These are phyloP conservation scores for Neospora caninum DNA, from an alignment of 169 alveolate species.

Conservation along the genomic window DNA sequence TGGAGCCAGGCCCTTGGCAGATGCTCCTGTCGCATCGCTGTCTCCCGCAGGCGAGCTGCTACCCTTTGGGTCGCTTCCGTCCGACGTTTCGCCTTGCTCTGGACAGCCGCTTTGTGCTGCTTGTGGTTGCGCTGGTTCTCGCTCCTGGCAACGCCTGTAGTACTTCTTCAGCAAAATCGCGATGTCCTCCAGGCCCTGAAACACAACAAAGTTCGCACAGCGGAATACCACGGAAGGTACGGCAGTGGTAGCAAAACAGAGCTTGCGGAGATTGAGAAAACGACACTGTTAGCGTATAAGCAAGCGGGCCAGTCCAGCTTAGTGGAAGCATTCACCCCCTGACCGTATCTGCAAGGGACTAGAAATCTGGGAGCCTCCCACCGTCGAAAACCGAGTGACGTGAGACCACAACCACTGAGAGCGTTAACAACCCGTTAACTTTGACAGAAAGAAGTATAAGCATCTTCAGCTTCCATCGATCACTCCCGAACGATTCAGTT, in stretches of 20 bases:
- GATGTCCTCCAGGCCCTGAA: conserved; percentile 25
- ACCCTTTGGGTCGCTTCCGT: not conserved
- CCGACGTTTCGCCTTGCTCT: not conserved
- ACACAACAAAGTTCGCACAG: not conserved
- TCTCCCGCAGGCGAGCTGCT: not conserved
- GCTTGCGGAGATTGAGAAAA: too few relatives aligned
- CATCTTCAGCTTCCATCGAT: too few relatives aligned
- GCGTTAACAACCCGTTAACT: too few relatives aligned
- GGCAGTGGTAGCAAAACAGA: not conserved
- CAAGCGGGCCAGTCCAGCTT: too few relatives aligned
- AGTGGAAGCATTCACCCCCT: too few relatives aligned
- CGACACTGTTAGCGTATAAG: too few relatives aligned
- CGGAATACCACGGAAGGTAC: not conserved
- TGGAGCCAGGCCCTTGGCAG: not conserved
- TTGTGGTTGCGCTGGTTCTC: not conserved
- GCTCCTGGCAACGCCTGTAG: conserved; percentile 4
- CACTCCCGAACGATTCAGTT: too few relatives aligned
- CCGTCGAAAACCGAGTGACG: too few relatives aligned
- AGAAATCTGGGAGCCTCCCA: too few relatives aligned
- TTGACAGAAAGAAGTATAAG: too few relatives aligned
- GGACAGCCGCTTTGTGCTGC: not conserved
- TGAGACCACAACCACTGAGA: too few relatives aligned
- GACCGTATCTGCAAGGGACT: too few relatives aligned
- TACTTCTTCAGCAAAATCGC: conserved; percentile 8
- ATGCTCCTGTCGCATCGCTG: not conserved